Conservation (phyloP, 176 grass and related monocot species). For the Lolium multiflorum region DNA sequence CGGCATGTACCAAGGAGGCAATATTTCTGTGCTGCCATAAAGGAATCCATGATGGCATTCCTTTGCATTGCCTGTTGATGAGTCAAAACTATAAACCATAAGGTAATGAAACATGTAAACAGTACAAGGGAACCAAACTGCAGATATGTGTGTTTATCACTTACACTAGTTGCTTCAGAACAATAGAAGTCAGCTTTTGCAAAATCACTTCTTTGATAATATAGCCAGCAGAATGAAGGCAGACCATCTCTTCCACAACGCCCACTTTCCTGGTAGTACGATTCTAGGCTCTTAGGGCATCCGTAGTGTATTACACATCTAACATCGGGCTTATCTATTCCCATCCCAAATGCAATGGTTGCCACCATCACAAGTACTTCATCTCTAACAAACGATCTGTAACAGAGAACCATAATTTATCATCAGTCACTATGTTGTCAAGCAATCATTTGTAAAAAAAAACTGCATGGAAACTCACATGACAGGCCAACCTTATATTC, state of each 20-base stretch:
- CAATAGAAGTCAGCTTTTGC: slow-evolving; percentile 93
- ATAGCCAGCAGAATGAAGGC: slow-evolving; percentile 86
- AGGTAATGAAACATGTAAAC: slow-evolving; percentile 29
- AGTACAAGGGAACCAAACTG: slow-evolving; percentile 27
- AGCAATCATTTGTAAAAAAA: slow-evolving; percentile 18
- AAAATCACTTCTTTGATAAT: slow-evolving; percentile 96
- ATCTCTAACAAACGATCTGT: slow-evolving; percentile 92
- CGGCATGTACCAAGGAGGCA: slow-evolving; percentile 78
- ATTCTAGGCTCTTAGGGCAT: slow-evolving; percentile 92
- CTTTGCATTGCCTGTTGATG: slow-evolving; percentile 63
- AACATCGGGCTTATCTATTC: slow-evolving; percentile 96
- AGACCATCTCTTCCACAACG: slow-evolving; percentile 94
- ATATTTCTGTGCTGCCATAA: slow-evolving; percentile 89
- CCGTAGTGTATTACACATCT: slow-evolving; percentile 96
- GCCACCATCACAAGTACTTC: slow-evolving; percentile 90
- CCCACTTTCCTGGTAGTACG: slow-evolving; percentile 99
- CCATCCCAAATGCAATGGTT: slow-evolving; percentile 98
- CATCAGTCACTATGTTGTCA: slow-evolving; percentile 30
- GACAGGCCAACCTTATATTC: slow-evolving; percentile 10
- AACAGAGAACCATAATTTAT: slow-evolving; percentile 29
- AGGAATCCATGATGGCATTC: slow-evolving; percentile 88
- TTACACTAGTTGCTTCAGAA: slow-evolving; percentile 67
- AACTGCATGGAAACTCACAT: slow-evolving; percentile 4
- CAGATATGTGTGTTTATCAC: slow-evolving; percentile 2
- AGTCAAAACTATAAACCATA: slow-evolving; percentile 30